Evolutionary conservation across 305 asterid genomes (phyloP), one percentile per base, ranked within the genome.

Genomic region (Euphrasia arctica): DNA sequence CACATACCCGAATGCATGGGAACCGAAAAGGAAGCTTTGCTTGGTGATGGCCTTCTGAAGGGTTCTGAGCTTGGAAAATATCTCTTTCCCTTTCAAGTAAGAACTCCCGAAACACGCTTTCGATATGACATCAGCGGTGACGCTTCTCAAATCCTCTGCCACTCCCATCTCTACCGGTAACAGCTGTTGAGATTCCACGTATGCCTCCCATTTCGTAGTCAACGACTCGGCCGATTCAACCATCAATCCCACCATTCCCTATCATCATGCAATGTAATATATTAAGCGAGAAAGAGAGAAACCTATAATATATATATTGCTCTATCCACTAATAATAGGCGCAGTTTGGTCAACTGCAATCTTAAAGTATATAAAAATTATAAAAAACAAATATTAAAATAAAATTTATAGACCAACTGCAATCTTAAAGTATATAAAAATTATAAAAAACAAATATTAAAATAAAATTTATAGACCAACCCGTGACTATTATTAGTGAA

Each of bases 71-170:
- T 83, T 85, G 27, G 88, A 78, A 77, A 87, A 90, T 12, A 90
- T 87, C 15, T 79, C 65, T 59, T 82, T 78, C 70, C 97, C 97
- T 73, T 82, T 80, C 69, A 74, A 66, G 65, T 77, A 87, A 0
- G 90, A 90, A 67, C 95, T 85, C 22, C 97, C 97, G 74, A 90
- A 90, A 68, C 91, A 90, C 10, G 95, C 89, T 75, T 84, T 82
- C n/a, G 95, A 83, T 67, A 90, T 90, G 4, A 90, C 91, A 67
- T 90, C 97, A 14, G 78, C 97, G 3, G 97, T 80, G 12, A 82
- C 63, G 64, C 86, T 77, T 68, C 95, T 82, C 51, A 90, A 70
- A 66, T 85, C 91, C 45, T 87, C 85, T 54, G 81, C 94, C 39
- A 80, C 95, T 54, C 51, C 68, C 61, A 89, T 81, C 60, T 90